A percentile compares a stretch with the other conserved stretches of the same genome.
Conservation (phyloP, 257 asterid genomes). For the Scutellaria minor region DNA sequence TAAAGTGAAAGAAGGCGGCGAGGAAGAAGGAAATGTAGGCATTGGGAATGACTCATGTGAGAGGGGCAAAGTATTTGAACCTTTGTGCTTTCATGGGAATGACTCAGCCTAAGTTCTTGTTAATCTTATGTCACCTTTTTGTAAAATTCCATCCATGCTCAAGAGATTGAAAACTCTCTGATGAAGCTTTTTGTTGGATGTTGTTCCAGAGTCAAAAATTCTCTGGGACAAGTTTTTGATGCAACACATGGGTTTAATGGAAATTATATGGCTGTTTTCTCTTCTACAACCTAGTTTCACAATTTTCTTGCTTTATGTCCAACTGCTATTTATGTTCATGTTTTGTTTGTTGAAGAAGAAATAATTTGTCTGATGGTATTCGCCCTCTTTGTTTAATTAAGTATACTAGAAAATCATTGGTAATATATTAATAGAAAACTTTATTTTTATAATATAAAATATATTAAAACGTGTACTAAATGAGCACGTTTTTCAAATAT, state of each 20-base stretch:
- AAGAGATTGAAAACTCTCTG: neutral
- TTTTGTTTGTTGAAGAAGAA: no score
- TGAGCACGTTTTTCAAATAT: no score
- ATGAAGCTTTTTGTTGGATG: slow-evolving; percentile 5
- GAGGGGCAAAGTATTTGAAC: neutral
- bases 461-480: no score
- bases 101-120: neutral
- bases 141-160: neutral
- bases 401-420: no score
- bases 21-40: neutral
- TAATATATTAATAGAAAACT: no score
- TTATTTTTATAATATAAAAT: no score
- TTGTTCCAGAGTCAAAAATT: slow-evolving; percentile 1
- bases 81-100: neutral
- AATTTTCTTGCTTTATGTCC: neutral
- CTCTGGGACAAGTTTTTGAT: slow-evolving; percentile 12
- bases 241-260: neutral
- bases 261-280: neutral
- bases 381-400: no score
- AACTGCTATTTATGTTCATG: no score
- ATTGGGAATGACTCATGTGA: neutral
- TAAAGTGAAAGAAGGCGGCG: neutral
- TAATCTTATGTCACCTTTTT: slow-evolving; percentile 3
- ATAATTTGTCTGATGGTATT: no score
- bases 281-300: neutral